Percentiles rank a stretch among this genome's conserved stretches.
Evolutionary conservation across 352 stramenopile genomes (phyloP).

Genomic region (Phytophthora crassamura): DNA sequence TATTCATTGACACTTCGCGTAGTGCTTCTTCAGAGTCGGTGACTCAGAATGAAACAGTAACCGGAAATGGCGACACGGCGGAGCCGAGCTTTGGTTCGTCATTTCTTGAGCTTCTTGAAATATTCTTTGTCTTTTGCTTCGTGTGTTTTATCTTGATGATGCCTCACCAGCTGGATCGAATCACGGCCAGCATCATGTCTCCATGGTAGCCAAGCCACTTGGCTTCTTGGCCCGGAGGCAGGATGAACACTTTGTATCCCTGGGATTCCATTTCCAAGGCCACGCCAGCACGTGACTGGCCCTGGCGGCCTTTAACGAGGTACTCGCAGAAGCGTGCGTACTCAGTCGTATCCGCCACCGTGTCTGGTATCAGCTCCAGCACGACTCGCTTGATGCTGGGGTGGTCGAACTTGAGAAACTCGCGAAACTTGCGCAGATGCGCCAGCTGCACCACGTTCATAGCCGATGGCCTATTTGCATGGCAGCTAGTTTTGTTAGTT

Average conservation of each 20-base stretch:
- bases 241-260: constrained; percentile 78
- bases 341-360: constrained; percentile 42
- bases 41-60: too few species aligned
- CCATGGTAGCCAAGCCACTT: constrained; percentile 66
- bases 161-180: constrained; percentile 47
- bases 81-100: too few species aligned
- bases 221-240: constrained; percentile 62
- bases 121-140: too few species aligned
- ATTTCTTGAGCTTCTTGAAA: too few species aligned
- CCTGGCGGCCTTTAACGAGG: constrained; percentile 51
- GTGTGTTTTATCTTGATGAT: too few species aligned
- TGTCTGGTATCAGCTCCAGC: constrained; percentile 63
- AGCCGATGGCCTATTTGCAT: constrained; percentile 42
- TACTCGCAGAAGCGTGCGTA: constrained; percentile 72
- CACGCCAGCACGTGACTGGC: constrained; percentile 50
- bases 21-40: too few species aligned
- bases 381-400: constrained; percentile 53
- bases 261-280: constrained; percentile 60
- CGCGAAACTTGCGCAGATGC: constrained; percentile 51
- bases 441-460: constrained; percentile 71
- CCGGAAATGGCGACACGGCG: too few species aligned
- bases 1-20: too few species aligned
- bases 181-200: constrained; percentile 65
- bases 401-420: constrained; percentile 72
- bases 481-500: too few species aligned